Evolutionary conservation across 768 basidiomycete genomes (phyloP), one percentile per base, ranked within the genome.

Genomic region (Mrakia blollopis): DNA sequence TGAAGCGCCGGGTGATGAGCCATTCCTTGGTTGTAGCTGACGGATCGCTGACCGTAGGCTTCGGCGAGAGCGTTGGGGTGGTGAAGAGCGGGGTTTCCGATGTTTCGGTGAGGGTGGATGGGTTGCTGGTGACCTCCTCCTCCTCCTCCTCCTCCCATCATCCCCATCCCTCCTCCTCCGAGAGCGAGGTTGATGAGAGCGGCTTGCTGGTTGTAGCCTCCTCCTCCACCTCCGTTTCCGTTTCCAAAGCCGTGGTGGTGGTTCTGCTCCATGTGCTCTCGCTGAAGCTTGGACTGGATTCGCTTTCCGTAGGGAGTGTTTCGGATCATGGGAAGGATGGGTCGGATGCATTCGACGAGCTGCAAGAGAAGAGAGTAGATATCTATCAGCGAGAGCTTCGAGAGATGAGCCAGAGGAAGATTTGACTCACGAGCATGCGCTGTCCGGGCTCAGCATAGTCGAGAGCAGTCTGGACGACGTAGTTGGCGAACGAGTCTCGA

Each of bases 281-380:
- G 92, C 85, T 97, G 95, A 73, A 98, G 86, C 85, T 98, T 98
- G 86, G 94, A 95, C 85, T 98, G 96, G 81, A 99, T 99, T 62
- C 97, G 91, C 86, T 99, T 99, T 80, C 97, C 97, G 81, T 99
- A 99, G 10, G 97, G 97, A 14, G 97, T 99, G 85, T 99, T 99
- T 81, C 97, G 92, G 82, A 99, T 99, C 81, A 98, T 88, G 3
- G 97, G 97, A 35, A 99, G 88, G 78, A 98, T 94, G n/a, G 97
- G 97, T 70, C 97, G 91, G 83, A 99, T 99, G 80, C 93, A 93
- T 82, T 98, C 96, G 28, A 99, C 93, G 35, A 99, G 90, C 79
- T 86, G 81, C 3, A 35, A 54, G 5, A 57, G n/a, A 30, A 41
- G 13, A 70, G 44, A 54, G 72, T 32, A 62, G 18, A 23, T 10